Evolutionary conservation across 2,329 filamentous ascomycete species (phyloP), one percentile per base, ranked within the genome.

Genomic region (Exophiala bonariae): DNA sequence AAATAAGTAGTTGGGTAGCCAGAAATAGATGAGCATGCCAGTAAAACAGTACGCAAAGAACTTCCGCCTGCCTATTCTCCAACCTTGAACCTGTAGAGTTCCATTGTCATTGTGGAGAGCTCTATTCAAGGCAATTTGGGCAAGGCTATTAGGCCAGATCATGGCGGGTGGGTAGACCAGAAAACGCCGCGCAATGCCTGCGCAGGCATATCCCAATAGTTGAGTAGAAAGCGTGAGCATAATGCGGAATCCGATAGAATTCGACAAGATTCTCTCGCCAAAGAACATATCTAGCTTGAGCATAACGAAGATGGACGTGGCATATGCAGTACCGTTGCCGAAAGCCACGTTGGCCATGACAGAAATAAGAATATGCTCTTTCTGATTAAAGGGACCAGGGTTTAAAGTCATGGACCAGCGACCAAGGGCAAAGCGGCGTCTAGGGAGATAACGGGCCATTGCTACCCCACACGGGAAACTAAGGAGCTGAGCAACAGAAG

Each of bases 311-410:
- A n/a, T n/a, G n/a, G n/a, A n/a, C n/a, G n/a, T n/a, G n/a, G n/a
- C n/a, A n/a, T n/a, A n/a, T n/a, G n/a, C n/a, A n/a, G n/a, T n/a
- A n/a, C n/a, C n/a, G n/a, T n/a, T 92, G 2, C 88, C 88, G 63
- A 93, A 93, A 19, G 87, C 89, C 32, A 93, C 87, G 63, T 93
- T 93, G 69, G 87, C 91, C 73, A 86, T 89, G 58, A 92, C 88
- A 59, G 92, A 92, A 42, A 93, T 87, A 62, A 88, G 92, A 32
- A 85, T 87, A 65, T 93, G 88, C 64, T 93, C 88, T 65, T 93
- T 92, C 63, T 89, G 84, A 62, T 93, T 93, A 88, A 88, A 93
- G 31, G 73, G 76, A 3, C 88, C 88, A 66, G 91, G 87, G 1
- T 82, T 83, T 19, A 92, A 73, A 67, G 57, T 57, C 74, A 72